Evolutionary conservation across 441 rosid species (phyloP).

Genomic region (Aquilaria agallochum): DNA sequence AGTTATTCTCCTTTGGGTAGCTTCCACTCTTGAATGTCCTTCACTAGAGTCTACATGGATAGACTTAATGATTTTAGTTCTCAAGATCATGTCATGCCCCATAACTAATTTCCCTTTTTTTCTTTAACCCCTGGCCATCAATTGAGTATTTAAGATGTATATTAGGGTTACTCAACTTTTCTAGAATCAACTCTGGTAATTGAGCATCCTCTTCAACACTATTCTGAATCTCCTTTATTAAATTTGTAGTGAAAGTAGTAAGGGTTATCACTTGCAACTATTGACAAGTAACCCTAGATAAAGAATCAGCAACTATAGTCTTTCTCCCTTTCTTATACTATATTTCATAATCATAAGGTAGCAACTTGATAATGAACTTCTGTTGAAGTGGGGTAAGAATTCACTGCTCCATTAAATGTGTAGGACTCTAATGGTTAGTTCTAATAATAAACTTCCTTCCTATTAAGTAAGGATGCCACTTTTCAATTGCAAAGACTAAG

Average conservation of each 20-base stretch:
- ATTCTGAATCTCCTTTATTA: not conserved
- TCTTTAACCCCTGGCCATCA: not conserved
- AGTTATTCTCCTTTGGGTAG: too few species aligned
- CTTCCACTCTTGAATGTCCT: not conserved
- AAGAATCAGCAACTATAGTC: not conserved
- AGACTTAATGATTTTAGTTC: not conserved
- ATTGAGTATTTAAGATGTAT: not conserved
- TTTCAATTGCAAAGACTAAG: not conserved
- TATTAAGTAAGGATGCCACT: conserved; percentile 1
- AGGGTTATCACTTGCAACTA: too few species aligned
- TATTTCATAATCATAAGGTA: not conserved
- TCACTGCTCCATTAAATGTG: not conserved
- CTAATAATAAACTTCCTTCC: not conserved
- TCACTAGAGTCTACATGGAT: not conserved
- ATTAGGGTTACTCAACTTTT: not conserved
- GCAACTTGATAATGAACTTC: not conserved
- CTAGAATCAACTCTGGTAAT: not conserved
- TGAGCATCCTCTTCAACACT: not conserved
- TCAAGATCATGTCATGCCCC: not conserved
- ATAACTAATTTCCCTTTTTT: not conserved
- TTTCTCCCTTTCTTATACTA: not conserved
- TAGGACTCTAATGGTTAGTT: not conserved
- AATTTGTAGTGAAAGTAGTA: too few species aligned
- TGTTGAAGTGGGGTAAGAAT: not conserved
- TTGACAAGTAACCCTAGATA: not conserved